Conservation (phyloP, 148 eudicot genomes). For the Suaeda aralocaspica region DNA sequence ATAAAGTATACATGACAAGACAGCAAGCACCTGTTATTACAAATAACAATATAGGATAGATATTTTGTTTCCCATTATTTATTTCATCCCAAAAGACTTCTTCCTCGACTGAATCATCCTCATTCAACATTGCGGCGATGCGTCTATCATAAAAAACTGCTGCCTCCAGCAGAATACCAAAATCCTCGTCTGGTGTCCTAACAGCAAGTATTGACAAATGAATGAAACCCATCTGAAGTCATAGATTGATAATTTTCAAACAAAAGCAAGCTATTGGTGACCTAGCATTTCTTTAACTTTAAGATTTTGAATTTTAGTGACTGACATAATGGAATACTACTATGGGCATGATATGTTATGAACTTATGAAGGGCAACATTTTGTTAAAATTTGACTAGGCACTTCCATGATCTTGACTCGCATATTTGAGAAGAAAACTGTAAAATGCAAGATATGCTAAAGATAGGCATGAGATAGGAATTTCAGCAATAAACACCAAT, state of each 20-base stretch:
- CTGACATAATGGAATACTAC: too few relatives aligned
- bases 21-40: slow-evolving; percentile 70
- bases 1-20: background rate
- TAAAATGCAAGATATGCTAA: too few relatives aligned
- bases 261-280: background rate
- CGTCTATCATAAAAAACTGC: slow-evolving; percentile 98
- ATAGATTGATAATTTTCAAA: slow-evolving; percentile 6
- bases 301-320: too few relatives aligned
- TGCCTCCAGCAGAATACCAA: slow-evolving; percentile 91
- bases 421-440: too few relatives aligned
- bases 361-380: background rate
- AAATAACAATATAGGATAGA: slow-evolving; percentile 80
- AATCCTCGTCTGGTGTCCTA: slow-evolving; percentile 99
- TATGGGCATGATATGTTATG: too few relatives aligned
- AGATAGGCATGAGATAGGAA: too few relatives aligned
- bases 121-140: slow-evolving; percentile 77
- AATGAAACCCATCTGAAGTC: background rate
- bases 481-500: too few relatives aligned
- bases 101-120: slow-evolving; percentile 63
- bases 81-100: slow-evolving; percentile 58
- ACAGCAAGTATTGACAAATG: slow-evolving; percentile 16
- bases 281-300: background rate
- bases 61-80: slow-evolving; percentile 44
- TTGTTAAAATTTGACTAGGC: too few relatives aligned
- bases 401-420: too few relatives aligned